Evolutionary conservation across 345 rosid species (phyloP), one percentile per base, ranked within the genome.

Genomic region (Euphorbia pulcherrima): DNA sequence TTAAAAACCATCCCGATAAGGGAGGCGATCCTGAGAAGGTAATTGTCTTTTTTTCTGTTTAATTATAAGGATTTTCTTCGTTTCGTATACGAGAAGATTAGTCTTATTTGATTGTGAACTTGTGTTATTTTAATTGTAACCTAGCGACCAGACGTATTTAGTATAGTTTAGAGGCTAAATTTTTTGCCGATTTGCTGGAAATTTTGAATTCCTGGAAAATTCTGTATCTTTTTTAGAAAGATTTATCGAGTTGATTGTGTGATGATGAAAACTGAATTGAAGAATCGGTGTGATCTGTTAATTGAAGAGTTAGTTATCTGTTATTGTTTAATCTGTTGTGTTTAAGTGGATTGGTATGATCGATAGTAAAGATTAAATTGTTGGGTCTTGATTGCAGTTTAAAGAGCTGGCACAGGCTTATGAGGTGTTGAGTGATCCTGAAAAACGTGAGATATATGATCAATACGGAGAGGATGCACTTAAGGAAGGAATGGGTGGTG

Each of bases 1-100:
- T 92, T 72, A 90, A 88, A 80, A 90, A 92, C 59, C 98, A 92
- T 74, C 98, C 98, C 17, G 97, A 92, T 53, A 92, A 92, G 79
- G 97, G 98, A n/a, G 98, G 98, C 60, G 98, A 90, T 83, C 94
- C 98, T 16, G 97, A 89, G 74, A 91, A 91, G 90, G 97, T 91
- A 56, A 33, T 11, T 2, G 0, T 54, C 0, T 27, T 0, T 8
- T 44, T 13, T 21, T 41, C 1, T 41, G 0, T n/a, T 53, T 2
- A 27, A 7, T 11, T 20, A 12, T 44, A 10, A 13, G 50, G 28
- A 1, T 16, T 41, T 8, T 11, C 18, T 11, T 33, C 24, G 27
- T 6, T 48, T 20, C n/a, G 20, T 2, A 17, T 48, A 8, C 4
- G n/a, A 17, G 13, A 46, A 2, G 17, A 0, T 48, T 48, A 16